These are phyloP conservation scores for Suhomyces ambrosiae DNA, from an alignment of 1,139 yeast species.

Conservation along the genomic window DNA sequence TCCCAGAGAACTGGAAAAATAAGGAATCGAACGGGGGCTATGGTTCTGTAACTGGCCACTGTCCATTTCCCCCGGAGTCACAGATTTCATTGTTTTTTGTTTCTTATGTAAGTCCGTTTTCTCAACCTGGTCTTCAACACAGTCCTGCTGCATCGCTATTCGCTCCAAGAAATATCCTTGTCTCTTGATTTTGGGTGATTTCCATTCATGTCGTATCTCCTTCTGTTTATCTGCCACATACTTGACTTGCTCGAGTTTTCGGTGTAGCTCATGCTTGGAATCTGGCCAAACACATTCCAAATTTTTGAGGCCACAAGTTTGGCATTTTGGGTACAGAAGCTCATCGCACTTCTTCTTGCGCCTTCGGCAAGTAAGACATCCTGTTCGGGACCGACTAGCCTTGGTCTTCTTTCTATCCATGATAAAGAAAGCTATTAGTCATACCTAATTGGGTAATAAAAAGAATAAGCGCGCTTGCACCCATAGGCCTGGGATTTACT, in stretches of 20 bases:
- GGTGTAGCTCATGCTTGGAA: slow-evolving; percentile 28
- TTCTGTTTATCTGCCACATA: slow-evolving; percentile 19
- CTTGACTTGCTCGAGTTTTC: slow-evolving; percentile 29
- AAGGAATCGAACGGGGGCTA: background rate
- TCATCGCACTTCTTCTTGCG: slow-evolving; percentile 48
- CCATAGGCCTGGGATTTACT: slow-evolving; percentile 3
- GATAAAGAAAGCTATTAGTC: slow-evolving; percentile 13
- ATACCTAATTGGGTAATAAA: slow-evolving; percentile 33
- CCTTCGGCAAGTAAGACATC: slow-evolving; percentile 44
- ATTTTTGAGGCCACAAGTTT: slow-evolving; percentile 29
- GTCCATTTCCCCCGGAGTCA: background rate
- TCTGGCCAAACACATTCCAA: slow-evolving; percentile 39
- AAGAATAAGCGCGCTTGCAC: slow-evolving; percentile 32
- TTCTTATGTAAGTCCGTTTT: background rate
- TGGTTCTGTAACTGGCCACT: too few species aligned
- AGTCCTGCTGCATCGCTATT: slow-evolving; percentile 48
- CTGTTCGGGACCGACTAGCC: slow-evolving; percentile 34
- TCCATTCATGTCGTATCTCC: slow-evolving; percentile 6
- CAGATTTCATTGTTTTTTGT: background rate
- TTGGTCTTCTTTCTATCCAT: slow-evolving; percentile 13
- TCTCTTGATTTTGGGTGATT: slow-evolving; percentile 6
- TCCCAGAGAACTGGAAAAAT: too few species aligned
- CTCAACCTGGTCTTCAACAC: slow-evolving; percentile 29
- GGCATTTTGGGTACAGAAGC: slow-evolving; percentile 37
- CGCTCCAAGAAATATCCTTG: slow-evolving; percentile 29